These are phyloP conservation scores for Scheffersomyces cryptocercus DNA, from an alignment of 1,139 yeast species.

Conservation along the genomic window DNA sequence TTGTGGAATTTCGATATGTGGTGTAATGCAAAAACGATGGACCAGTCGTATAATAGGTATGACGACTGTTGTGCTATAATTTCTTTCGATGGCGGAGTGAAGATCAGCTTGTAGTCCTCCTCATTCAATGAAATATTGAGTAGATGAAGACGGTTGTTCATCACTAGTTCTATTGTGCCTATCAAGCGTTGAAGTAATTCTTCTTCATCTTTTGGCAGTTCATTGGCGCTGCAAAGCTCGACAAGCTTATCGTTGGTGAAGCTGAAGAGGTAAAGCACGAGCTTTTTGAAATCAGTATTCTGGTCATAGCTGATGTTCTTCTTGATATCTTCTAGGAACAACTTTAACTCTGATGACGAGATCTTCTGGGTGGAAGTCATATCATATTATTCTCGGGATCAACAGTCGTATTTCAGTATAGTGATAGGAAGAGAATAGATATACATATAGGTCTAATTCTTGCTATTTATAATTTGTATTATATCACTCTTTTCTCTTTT, in stretches of 20 bases:
- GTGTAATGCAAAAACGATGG: slow-evolving; percentile 25
- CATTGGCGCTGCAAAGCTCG: slow-evolving; percentile 10
- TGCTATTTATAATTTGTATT: no score
- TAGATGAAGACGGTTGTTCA: slow-evolving; percentile 27
- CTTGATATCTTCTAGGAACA: slow-evolving; percentile 39
- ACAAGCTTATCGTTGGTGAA: slow-evolving; percentile 29
- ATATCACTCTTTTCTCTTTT: no score
- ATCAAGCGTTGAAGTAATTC: slow-evolving; percentile 21
- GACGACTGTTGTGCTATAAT: slow-evolving; percentile 1
- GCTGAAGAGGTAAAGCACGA: slow-evolving; percentile 34
- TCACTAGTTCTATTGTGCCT: slow-evolving; percentile 31
- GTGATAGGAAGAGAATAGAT: background rate
- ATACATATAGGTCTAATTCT: background rate
- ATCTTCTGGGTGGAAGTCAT: slow-evolving; percentile 13
- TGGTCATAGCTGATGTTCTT: slow-evolving; percentile 33
- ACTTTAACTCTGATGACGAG: slow-evolving; percentile 27
- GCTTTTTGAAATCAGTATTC: slow-evolving; percentile 37
- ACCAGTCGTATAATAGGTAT: slow-evolving; percentile 31
- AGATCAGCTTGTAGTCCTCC: slow-evolving; percentile 9
- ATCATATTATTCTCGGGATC: background rate
- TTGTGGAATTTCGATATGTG: slow-evolving; percentile 23
- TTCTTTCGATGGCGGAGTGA: slow-evolving; percentile 2
- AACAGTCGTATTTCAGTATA: background rate
- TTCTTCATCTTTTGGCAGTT: slow-evolving; percentile 6
- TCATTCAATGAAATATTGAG: slow-evolving; percentile 20